These are phyloP conservation scores for Coemansia brasiliensis DNA, from an alignment of 192 early-diverging fungal species.

Conservation along the genomic window DNA sequence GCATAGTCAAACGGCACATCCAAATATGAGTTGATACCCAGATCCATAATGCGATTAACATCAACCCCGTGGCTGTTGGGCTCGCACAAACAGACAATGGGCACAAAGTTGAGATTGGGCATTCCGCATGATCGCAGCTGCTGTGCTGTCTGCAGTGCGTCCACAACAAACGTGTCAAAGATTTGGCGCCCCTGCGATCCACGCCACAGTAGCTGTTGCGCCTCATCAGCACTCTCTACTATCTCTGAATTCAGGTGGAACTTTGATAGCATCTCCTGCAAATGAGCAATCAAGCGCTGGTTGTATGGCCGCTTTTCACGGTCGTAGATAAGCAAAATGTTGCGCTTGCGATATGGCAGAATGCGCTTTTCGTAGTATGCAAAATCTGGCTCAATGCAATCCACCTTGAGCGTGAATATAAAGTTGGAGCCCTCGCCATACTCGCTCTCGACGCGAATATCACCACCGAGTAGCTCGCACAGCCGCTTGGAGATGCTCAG, in stretches of 20 bases:
- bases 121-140: conserved; percentile 56
- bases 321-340: conserved; percentile 67
- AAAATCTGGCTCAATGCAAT: conserved; percentile 36
- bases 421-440: conserved; percentile 76
- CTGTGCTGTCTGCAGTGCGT: conserved; percentile 61
- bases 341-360: conserved; percentile 64
- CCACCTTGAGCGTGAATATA: conserved; percentile 69
- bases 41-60: conserved; percentile 56
- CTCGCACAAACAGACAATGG: conserved; percentile 67
- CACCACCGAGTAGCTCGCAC: conserved; percentile 74
- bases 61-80: conserved; percentile 22
- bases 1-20: conserved; percentile 62
- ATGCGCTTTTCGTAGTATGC: conserved; percentile 45
- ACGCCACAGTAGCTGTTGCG: conserved; percentile 38
- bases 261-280: conserved; percentile 54
- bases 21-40: conserved; percentile 70
- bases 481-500: conserved; percentile 81
- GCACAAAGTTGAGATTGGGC: conserved; percentile 62
- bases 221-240: conserved; percentile 33
- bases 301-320: conserved; percentile 41
- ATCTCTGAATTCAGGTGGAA: conserved; percentile 60
- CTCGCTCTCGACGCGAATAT: conserved; percentile 74
- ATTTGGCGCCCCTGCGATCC: conserved; percentile 35
- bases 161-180: conserved; percentile 71
- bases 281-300: conserved; percentile 22